These are phyloP conservation scores for Trichosporon sp. DNA, from an alignment of 1,284 basidiomycete genomes.

Conservation along the genomic window DNA sequence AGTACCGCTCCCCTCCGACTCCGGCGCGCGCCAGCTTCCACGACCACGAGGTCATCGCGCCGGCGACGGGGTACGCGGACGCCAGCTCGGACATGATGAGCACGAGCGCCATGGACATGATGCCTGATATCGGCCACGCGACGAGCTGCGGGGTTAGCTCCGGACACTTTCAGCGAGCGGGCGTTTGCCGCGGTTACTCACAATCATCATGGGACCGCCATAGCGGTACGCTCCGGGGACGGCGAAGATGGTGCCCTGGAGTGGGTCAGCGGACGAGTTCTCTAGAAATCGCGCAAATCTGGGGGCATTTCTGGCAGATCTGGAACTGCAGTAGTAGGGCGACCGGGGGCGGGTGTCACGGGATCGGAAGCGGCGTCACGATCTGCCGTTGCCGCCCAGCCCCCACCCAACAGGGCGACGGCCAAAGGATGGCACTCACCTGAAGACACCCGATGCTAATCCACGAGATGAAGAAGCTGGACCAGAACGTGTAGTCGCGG, in stretches of 20 bases:
- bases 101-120: constrained; percentile 39
- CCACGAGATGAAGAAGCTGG: constrained; percentile 42
- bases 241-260: constrained; percentile 45
- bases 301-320: background rate
- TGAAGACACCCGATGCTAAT: constrained; percentile 44
- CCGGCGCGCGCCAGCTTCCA: constrained; percentile 47
- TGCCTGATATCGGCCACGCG: constrained; percentile 45
- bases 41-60: constrained; percentile 49
- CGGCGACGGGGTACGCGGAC: constrained; percentile 48
- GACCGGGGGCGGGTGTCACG: background rate
- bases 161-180: background rate
- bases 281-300: no score
- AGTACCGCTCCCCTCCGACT: constrained; percentile 44
- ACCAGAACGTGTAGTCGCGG: constrained; percentile 49
- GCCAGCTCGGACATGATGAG: constrained; percentile 43
- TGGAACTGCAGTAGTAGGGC: background rate
- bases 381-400: background rate
- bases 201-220: constrained; percentile 47
- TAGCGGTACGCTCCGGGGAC: constrained; percentile 44
- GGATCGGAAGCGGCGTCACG: background rate
- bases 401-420: background rate
- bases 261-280: background rate
- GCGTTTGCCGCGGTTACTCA: constrained; percentile 15
- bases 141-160: constrained; percentile 30
- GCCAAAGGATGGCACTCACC: constrained; percentile 24